Conservation (phyloP, 148 eudicot species). For the Amaranthus palmeri region DNA sequence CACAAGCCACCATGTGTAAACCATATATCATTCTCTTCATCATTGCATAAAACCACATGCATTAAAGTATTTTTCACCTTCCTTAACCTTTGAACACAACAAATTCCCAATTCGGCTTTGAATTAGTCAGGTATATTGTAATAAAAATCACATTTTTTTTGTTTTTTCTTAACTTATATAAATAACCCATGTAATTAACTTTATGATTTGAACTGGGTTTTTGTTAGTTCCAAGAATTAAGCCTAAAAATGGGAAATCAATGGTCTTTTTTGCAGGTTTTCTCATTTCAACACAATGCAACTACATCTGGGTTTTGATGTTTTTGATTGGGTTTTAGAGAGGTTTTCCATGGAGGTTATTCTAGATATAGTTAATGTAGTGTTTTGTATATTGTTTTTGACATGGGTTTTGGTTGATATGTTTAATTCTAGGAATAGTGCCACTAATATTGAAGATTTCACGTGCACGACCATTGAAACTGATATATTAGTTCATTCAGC, state of each 20-base stretch:
- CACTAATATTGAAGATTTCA: neutral
- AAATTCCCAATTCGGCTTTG: neutral
- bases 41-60: slow-evolving; percentile 20
- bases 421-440: slow-evolving; percentile 27
- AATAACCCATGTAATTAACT: neutral
- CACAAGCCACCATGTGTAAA: slow-evolving; percentile 34
- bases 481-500: slow-evolving; percentile 8
- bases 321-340: slow-evolving; percentile 23
- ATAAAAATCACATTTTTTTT: neutral
- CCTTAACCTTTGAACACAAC: neutral
- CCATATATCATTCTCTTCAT: slow-evolving; percentile 19
- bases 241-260: neutral
- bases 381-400: slow-evolving; percentile 43
- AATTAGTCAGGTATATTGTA: slow-evolving; percentile 16
- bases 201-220: slow-evolving; percentile 14
- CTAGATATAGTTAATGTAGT: slow-evolving; percentile 44
- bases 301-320: slow-evolving; percentile 8
- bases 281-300: slow-evolving; percentile 17
- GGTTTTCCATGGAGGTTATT: slow-evolving; percentile 36
- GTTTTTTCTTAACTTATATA: neutral
- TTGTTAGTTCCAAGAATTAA: slow-evolving; percentile 3
- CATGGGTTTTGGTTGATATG: slow-evolving; percentile 52
- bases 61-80: slow-evolving; percentile 4
- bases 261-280: slow-evolving; percentile 24
- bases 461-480: too few relatives aligned